These are phyloP conservation scores for Candida michaelii DNA, from an alignment of 805 yeast genomes.

Conservation along the genomic window DNA sequence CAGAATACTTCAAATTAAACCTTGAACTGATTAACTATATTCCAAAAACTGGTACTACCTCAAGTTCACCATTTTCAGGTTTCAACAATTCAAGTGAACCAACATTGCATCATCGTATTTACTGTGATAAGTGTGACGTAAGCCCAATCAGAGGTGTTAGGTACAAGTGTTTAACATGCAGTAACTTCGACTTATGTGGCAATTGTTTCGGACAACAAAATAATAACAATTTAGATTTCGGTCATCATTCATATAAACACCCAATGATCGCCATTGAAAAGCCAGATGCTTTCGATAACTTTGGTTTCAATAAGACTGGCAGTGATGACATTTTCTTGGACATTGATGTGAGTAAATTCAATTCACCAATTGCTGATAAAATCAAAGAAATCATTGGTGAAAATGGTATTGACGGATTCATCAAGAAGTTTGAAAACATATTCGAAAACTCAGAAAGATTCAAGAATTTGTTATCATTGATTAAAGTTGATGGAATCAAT, in stretches of 20 bases:
- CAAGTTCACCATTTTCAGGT: neutral
- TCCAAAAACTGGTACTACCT: conserved; percentile 1
- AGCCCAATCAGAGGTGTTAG: conserved; percentile 46
- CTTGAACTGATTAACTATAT: conserved; percentile 4
- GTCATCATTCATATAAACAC: conserved; percentile 10
- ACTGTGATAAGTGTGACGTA: conserved; percentile 37
- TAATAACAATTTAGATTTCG: conserved; percentile 1
- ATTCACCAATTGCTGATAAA: conserved; percentile 14
- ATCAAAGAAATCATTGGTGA: conserved; percentile 19
- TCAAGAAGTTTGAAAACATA: conserved; percentile 13
- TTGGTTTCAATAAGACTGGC: neutral
- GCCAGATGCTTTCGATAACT: neutral
- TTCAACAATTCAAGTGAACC: conserved; percentile 1
- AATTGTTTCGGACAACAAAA: conserved; percentile 22
- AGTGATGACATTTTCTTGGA: conserved; percentile 21
- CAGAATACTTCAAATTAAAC: conserved; percentile 12
- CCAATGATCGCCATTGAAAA: conserved; percentile 8
- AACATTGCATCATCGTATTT: conserved; percentile 23
- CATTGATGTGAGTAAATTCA: conserved; percentile 25
- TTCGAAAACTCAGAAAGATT: conserved; percentile 24
- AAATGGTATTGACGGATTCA: conserved; percentile 18
- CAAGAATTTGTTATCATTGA: conserved; percentile 17
- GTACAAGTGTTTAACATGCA: conserved; percentile 51
- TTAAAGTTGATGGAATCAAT: conserved; percentile 12
- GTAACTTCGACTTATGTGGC: conserved; percentile 53